Evolutionary conservation across 129 eudicot genomes (phyloP).

Genomic region (Logfia minima): DNA sequence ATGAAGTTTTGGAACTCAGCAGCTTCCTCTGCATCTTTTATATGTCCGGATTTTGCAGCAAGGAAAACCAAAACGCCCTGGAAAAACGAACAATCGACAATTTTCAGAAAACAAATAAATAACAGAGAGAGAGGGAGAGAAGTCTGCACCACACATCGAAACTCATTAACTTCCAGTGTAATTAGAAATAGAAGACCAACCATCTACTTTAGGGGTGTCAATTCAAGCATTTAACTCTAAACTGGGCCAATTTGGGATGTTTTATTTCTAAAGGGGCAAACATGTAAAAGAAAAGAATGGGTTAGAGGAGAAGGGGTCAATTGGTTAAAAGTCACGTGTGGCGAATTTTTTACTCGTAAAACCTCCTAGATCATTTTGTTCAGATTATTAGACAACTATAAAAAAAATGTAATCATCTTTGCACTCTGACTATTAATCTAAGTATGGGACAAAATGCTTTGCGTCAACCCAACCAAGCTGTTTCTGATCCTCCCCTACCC

Average conservation of each 20-base stretch:
- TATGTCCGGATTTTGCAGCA: slow-evolving; percentile 84
- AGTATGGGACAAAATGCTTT: no score
- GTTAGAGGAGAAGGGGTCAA: neutral
- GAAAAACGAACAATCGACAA: neutral
- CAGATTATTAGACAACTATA: no score
- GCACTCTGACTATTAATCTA: no score
- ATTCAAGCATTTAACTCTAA: neutral
- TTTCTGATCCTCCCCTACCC: no score
- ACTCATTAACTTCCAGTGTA: neutral
- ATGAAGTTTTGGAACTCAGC: slow-evolving; percentile 86
- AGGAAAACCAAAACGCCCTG: slow-evolving; percentile 96
- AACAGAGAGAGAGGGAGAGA: no score
- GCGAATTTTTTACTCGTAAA: neutral
- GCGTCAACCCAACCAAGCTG: no score
- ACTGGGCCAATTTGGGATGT: neutral
- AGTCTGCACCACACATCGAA: neutral
- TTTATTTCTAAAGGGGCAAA: neutral
- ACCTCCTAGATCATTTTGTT: neutral
- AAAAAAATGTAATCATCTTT: no score
- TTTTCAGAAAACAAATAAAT: neutral
- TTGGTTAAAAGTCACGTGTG: neutral
- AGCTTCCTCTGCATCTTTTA: slow-evolving; percentile 79
- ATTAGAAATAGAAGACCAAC: neutral
- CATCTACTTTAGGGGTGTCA: neutral
- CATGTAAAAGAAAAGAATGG: neutral